Evolutionary conservation across 179 eudicot species (phyloP).

Genomic region (Amaranthus tricolor): DNA sequence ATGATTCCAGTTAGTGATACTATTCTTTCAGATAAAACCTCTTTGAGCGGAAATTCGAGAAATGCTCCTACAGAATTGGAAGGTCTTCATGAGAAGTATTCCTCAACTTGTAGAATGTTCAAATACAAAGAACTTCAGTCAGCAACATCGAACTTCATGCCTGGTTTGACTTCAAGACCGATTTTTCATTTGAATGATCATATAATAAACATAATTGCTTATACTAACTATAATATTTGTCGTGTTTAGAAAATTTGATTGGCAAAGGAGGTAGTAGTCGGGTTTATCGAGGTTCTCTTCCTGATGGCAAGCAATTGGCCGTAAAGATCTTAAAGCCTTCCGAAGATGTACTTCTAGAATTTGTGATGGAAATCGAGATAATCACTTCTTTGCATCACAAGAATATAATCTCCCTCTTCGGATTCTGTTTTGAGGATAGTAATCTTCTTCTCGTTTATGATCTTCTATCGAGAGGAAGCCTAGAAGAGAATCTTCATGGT

Average conservation of each 20-base stretch:
- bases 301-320: conserved; percentile 69
- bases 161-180: conserved; percentile 36
- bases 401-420: conserved; percentile 69
- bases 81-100: conserved; percentile 62
- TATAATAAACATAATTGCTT: neutral
- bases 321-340: conserved; percentile 73
- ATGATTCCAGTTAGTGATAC: conserved; percentile 43
- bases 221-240: conserved; percentile 10
- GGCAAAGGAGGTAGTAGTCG: conserved; percentile 87
- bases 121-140: conserved; percentile 53
- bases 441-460: conserved; percentile 77
- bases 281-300: conserved; percentile 74
- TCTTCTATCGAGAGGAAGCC: conserved; percentile 77
- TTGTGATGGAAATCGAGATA: conserved; percentile 72
- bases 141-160: conserved; percentile 59
- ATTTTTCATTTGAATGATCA: neutral
- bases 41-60: conserved; percentile 31
- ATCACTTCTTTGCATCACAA: conserved; percentile 68
- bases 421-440: conserved; percentile 72
- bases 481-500: conserved; percentile 92
- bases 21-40: conserved; percentile 26
- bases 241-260: conserved; percentile 64
- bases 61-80: conserved; percentile 48
- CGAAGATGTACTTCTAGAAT: conserved; percentile 55
- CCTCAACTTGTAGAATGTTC: conserved; percentile 65